A percentile compares a stretch with the other conserved stretches of the same genome.
These are phyloP conservation scores for Candida sp. DNA, from an alignment of 1,139 yeast species.

Conservation along the genomic window DNA sequence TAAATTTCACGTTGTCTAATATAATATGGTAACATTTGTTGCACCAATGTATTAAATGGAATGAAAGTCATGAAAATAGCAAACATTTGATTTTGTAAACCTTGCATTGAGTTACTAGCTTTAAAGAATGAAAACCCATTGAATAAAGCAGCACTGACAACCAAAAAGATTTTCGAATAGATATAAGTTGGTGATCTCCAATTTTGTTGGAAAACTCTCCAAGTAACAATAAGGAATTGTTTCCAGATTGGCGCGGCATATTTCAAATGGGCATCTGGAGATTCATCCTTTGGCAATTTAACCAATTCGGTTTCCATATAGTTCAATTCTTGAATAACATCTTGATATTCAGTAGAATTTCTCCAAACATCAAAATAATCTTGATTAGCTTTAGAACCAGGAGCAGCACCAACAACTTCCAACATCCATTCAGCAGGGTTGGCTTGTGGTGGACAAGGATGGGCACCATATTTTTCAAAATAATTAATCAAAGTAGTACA, in stretches of 20 bases:
- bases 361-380: conserved; percentile 33
- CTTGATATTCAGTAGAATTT: conserved; percentile 24
- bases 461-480: conserved; percentile 54
- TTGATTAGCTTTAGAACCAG: conserved; percentile 31
- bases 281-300: conserved; percentile 20
- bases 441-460: conserved; percentile 41
- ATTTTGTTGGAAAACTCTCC: conserved; percentile 29
- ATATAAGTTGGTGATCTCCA: conserved; percentile 44
- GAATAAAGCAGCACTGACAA: conserved; percentile 37
- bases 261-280: conserved; percentile 17
- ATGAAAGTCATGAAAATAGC: conserved; percentile 52
- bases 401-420: conserved; percentile 47
- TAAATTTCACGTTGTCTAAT: conserved; percentile 32
- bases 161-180: conserved; percentile 37
- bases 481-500: conserved; percentile 49
- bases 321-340: conserved; percentile 20
- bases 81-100: conserved; percentile 48
- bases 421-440: conserved; percentile 59
- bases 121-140: conserved; percentile 45
- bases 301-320: conserved; percentile 27
- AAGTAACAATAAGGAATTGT: conserved; percentile 21
- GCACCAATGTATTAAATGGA: conserved; percentile 49
- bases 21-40: conserved; percentile 42
- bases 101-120: conserved; percentile 29
- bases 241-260: conserved; percentile 25